Base-by-base conservation (phyloP, 352 stramenopile species). In the Globisporangium orthogonon region DNA sequence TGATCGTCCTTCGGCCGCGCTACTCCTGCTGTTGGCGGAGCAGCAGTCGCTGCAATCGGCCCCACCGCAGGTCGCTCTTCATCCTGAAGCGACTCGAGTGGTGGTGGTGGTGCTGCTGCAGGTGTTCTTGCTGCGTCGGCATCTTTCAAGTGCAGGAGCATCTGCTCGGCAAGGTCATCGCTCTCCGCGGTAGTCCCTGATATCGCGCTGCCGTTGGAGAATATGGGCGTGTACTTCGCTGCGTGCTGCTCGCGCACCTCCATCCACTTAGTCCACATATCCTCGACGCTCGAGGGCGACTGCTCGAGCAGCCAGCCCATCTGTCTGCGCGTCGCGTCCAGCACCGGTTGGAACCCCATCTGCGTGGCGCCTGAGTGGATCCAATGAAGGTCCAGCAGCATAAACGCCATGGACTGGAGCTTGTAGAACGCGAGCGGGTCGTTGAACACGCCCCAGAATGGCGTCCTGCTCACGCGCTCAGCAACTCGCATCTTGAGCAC, bases 201-300 rank as follows among this genome's bases (percentile, higher is more conserved):
- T 39, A 60, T 29, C 33, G 29, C 3, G 35, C n/a, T 31, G 15
- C n/a, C 50, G 17, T 18, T 53, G 29, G 60, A 47, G 31, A 69
- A 74, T 9, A 65, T 51, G 18, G 68, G 67, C 43, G 74, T 71
- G 44, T 73, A 76, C 65, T 86, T 89, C 54, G 66, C 61, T 1
- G 81, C 71, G 53, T 91, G 76, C 58, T 83, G 70, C 65, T 90
- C 83, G 35, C 78, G 78, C 60, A 89, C 78, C 48, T 88, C 71
- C 69, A 91, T 91, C 81, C 79, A 94, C 18, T 67, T 90, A 30
- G 76, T 84, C 81, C 83, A 94, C 79, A 91, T 91, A 15, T 88
- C 81, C 11, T 90, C 78, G n/a, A 91, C 80, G 31, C 56, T 82
- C 29, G 75, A 59, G 29, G 79, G 83, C 28, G 78, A 75, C 56